Evolutionary conservation across 1,139 yeast species (phyloP).

Genomic region (Debaryomyces robertsiae): DNA sequence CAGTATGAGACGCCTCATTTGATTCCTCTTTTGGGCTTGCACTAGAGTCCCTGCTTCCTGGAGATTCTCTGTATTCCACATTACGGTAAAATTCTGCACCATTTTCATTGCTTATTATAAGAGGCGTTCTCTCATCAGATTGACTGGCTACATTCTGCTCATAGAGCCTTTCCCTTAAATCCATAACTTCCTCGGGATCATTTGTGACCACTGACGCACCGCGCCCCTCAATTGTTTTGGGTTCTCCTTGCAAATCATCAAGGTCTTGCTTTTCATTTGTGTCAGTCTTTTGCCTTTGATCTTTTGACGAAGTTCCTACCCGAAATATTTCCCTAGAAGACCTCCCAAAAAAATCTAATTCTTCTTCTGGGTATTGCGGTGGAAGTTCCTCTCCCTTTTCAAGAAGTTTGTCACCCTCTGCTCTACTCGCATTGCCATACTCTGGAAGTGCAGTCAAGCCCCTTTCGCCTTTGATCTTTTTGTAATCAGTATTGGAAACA

Average conservation of each 20-base stretch:
- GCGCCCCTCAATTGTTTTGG: constrained; percentile 15
- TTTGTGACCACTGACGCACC: constrained; percentile 30
- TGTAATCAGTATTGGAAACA: constrained; percentile 60
- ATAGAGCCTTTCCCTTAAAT: constrained; percentile 39
- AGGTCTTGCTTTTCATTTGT: constrained; percentile 17
- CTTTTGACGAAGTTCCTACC: constrained; percentile 28
- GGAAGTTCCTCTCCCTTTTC: constrained; percentile 78
- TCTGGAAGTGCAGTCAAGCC: constrained; percentile 48
- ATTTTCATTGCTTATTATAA: constrained; percentile 5
- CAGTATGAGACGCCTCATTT: not conserved
- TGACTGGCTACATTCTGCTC: constrained; percentile 29
- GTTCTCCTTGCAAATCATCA: constrained; percentile 16
- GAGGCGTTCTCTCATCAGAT: constrained; percentile 16
- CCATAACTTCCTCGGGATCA: constrained; percentile 45
- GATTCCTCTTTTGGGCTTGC: not conserved
- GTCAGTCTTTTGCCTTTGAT: constrained; percentile 16
- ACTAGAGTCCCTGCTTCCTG: not conserved
- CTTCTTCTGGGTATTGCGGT: constrained; percentile 65
- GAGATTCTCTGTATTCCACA: not conserved
- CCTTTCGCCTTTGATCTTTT: constrained; percentile 45
- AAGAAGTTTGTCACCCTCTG: constrained; percentile 48
- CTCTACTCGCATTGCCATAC: constrained; percentile 29
- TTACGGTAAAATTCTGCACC: constrained; percentile 1
- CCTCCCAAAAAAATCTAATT: constrained; percentile 65
- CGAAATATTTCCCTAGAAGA: constrained; percentile 22